Percentiles rank a stretch among this genome's conserved stretches.
phyloP scores from a whole-genome alignment of 441 rosid genomes.

The Pelargonium australe region DNA sequence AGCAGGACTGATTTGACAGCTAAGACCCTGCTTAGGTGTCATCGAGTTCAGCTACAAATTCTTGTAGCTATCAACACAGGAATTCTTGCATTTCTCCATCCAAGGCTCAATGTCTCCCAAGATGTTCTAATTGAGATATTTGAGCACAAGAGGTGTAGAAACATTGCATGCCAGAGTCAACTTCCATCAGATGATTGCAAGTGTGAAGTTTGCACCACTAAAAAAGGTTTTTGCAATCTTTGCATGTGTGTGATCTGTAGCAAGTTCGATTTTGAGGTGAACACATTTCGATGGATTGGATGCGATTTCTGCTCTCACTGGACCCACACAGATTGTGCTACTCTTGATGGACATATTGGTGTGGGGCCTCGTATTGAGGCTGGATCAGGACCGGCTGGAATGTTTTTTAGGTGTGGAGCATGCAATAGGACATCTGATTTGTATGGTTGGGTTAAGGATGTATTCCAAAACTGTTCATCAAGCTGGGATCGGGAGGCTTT shows the following conservation, averaged over 20 bases:
- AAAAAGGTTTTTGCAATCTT: slow-evolving; percentile 4
- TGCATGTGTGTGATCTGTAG: slow-evolving; percentile 5
- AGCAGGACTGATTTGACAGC: neutral
- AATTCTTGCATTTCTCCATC: neutral
- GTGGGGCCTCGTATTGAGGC: neutral
- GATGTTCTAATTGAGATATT: neutral
- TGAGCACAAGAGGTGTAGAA: slow-evolving; percentile 5
- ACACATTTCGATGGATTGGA: neutral
- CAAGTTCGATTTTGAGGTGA: slow-evolving; percentile 2
- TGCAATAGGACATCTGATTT: slow-evolving; percentile 2
- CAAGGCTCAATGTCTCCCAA: neutral
- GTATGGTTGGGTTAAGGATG: slow-evolving; percentile 4
- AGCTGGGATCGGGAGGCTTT: slow-evolving; percentile 5
- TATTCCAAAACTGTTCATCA: neutral
- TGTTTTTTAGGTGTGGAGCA: neutral
- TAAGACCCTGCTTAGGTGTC: neutral
- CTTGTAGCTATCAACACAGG: neutral
- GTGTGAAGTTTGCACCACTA: slow-evolving; percentile 4
- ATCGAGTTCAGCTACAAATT: neutral
- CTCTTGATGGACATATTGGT: slow-evolving; percentile 4
- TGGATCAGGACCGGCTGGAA: neutral
- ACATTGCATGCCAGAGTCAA: slow-evolving; percentile 1
- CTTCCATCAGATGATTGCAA: slow-evolving; percentile 1
- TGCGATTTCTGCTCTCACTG: neutral
- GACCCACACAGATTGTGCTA: slow-evolving; percentile 1